Conservation (phyloP, 495 filamentous ascomycete species). For the Aspergillus diversus region DNA sequence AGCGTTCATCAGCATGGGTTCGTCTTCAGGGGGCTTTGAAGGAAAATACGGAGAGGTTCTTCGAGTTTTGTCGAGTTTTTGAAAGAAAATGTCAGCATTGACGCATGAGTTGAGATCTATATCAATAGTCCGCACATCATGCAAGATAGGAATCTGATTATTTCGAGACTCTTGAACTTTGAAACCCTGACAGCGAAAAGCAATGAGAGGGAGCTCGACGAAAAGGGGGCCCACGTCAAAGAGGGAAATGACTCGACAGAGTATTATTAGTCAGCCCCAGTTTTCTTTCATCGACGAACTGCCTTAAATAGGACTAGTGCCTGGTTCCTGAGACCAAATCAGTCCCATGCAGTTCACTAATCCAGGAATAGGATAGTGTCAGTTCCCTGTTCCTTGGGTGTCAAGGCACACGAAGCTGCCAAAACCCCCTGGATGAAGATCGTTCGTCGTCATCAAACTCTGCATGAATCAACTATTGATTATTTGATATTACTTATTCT, state of each 20-base stretch:
- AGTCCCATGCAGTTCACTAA: slow-evolving; percentile 7
- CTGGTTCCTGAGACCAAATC: slow-evolving; percentile 12
- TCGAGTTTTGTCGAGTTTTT: not conserved
- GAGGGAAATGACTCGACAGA: not conserved
- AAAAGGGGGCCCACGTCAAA: slow-evolving; percentile 26
- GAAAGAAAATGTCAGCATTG: too few relatives aligned
- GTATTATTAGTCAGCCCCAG: not conserved
- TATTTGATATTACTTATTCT: not conserved
- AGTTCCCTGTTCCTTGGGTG: slow-evolving; percentile 19
- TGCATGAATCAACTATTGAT: not conserved
- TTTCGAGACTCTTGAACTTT: not conserved
- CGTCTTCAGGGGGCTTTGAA: not conserved
- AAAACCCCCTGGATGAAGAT: slow-evolving; percentile 7
- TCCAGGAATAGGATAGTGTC: not conserved
- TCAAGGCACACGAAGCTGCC: slow-evolving; percentile 4
- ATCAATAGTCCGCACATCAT: too few relatives aligned
- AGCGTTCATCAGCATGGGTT: slow-evolving; percentile 18
- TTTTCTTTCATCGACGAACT: not conserved
- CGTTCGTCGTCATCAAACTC: not conserved
- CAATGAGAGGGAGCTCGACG: not conserved
- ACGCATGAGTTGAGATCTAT: too few relatives aligned
- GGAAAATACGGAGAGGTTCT: not conserved
- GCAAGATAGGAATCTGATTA: too few relatives aligned
- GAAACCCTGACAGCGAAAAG: not conserved
- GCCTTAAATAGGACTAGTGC: slow-evolving; percentile 17